phyloP scores from a whole-genome alignment of 2,329 filamentous ascomycete genomes.

The Myriosclerotinia scirpicola region DNA sequence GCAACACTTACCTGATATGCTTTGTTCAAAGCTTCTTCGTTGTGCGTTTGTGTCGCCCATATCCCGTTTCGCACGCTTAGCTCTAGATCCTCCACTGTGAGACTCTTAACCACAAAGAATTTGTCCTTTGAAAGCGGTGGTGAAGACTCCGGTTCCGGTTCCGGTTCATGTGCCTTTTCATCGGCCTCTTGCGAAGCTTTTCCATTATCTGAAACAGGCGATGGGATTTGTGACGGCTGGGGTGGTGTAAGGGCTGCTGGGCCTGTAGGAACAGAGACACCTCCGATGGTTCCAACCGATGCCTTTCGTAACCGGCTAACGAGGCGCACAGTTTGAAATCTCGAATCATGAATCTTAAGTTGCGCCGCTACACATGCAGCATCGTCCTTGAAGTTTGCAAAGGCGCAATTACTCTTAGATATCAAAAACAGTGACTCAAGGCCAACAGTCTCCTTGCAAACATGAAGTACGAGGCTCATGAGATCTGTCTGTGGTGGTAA shows the following conservation, averaged over 20 bases:
- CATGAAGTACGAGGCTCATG: conserved; percentile 84
- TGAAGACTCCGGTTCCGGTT: conserved; percentile 15
- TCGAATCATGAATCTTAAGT: conserved; percentile 83
- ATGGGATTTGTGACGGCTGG: conserved; percentile 31
- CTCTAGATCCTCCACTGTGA: conserved; percentile 88
- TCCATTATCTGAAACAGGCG: conserved; percentile 42
- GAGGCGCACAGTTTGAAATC: conserved; percentile 80
- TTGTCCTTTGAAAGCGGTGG: conserved; percentile 56
- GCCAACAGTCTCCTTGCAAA: conserved; percentile 71
- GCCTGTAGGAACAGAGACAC: conserved; percentile 36
- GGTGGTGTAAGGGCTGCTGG: conserved; percentile 37
- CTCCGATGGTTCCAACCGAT: conserved; percentile 42
- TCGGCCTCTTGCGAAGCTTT: conserved; percentile 22
- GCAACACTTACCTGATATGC: conserved; percentile 68
- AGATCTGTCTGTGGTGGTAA: conserved; percentile 80
- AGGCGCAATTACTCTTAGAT: conserved; percentile 95
- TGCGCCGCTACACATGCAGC: conserved; percentile 73
- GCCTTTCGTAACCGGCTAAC: conserved; percentile 77
- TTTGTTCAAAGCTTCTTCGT: conserved; percentile 78
- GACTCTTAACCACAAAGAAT: conserved; percentile 90
- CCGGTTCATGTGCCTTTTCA: conserved; percentile 24
- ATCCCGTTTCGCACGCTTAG: conserved; percentile 82
- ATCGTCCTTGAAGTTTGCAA: conserved; percentile 91
- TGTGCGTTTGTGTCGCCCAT: conserved; percentile 94
- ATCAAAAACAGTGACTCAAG: conserved; percentile 92